A percentile compares a stretch with the other conserved stretches of the same genome.
Evolutionary conservation across 805 yeast species (phyloP).

Genomic region (Nadsonia fulvescens): DNA sequence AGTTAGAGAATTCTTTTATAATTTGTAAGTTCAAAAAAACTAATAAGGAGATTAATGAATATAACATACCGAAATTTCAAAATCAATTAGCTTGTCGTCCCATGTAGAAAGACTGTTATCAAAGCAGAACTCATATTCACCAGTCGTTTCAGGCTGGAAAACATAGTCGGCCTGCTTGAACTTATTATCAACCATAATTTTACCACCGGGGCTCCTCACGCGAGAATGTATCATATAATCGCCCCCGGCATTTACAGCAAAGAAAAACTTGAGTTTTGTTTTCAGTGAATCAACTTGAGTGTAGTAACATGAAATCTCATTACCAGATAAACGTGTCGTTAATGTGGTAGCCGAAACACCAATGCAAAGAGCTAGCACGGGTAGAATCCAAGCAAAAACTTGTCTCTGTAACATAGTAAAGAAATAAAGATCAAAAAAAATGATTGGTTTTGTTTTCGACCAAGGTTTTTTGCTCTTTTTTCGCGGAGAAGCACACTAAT

Average conservation of each 20-base stretch:
- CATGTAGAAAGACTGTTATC: conserved; percentile 63
- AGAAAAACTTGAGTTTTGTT: conserved; percentile 52
- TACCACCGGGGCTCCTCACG: conserved; percentile 36
- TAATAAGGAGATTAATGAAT: no score
- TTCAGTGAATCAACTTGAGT: conserved; percentile 42
- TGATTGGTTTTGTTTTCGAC: no score
- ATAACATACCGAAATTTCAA: conserved; percentile 54
- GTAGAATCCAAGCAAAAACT: no score
- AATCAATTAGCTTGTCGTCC: conserved; percentile 70
- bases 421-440: no score
- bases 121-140: conserved; percentile 83
- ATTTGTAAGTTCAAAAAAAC: no score
- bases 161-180: conserved; percentile 69
- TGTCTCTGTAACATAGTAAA: no score
- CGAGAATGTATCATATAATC: conserved; percentile 61
- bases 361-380: no score
- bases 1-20: no score
- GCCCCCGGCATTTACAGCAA: conserved; percentile 73
- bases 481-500: no score
- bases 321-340: no score
- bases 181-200: conserved; percentile 35
- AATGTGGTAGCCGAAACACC: no score
- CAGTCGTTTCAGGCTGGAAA: conserved; percentile 42
- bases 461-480: no score
- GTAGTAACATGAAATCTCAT: conserved; percentile 57